Base-by-base conservation (phyloP, 23 red algal genomes). In the Gracilaria caudata region DNA sequence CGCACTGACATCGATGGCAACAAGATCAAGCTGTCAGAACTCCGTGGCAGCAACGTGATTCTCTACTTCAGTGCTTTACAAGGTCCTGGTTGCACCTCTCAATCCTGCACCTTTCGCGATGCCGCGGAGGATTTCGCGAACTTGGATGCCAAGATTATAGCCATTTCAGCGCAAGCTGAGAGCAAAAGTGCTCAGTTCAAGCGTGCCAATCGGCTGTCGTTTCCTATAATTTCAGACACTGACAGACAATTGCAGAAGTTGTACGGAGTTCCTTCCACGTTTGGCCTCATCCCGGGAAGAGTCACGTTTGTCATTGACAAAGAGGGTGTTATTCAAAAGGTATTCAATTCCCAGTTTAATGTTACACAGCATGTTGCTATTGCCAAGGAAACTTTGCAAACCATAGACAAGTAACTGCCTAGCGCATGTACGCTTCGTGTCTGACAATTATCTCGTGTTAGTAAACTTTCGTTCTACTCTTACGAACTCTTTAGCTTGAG, bases 291-390 rank as follows among this genome's bases (percentile, higher is more conserved):
- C 37, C 89, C 95, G 32, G 95, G 95, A 32, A 53, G 95, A 51
- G 87, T 94, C 24, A 98, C 95, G 24, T 98, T 84, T 63, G 95
- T 98, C 12, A 94, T 98, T 35, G 90, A 94, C 76, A 89, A 90
- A 81, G 64, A 86, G 33, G 95, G 95, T 14, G 71, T 83, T 35
- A 86, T 98, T 5, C 49, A 64, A 21, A 68, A 85, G n/a, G 83
- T 94, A 12, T 82, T 82, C 77, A 90, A 82, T 47, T 90, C 88
- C 78, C 90, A 93, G 84, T 84, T 98, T 57, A 61, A 86, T 64
- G 79, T 84, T 77, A 64, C 73, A 11, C 54, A 77, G 37, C 95
- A 98, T 75, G 88, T 93, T 23, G 55, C 6, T 7, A 88, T 81
- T 21, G 95, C 95, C 20, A 72, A 80, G 53, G 74, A 78, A 38